Percentiles rank a stretch among this genome's conserved stretches.
Conservation (phyloP, 345 rosid species). For the Rhodomyrtus tomentosa region DNA sequence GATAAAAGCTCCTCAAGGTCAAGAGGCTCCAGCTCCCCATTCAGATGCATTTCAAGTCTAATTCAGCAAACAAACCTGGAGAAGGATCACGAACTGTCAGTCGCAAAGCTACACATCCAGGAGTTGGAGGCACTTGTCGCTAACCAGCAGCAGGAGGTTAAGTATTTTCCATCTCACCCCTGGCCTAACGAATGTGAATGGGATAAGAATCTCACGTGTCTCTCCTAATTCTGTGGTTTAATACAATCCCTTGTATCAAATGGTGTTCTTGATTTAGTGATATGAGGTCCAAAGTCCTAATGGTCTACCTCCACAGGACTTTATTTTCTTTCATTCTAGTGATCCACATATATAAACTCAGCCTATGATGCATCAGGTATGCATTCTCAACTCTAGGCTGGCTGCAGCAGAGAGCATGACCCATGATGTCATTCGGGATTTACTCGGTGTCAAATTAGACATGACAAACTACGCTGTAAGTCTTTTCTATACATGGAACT, state of each 20-base stretch:
- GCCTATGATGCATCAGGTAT: slow-evolving; percentile 37
- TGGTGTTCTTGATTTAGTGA: background rate
- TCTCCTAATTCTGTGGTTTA: background rate
- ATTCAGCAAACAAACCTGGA: slow-evolving; percentile 81
- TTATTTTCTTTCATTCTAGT: background rate
- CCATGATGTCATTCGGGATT: slow-evolving; percentile 87
- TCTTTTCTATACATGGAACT: background rate
- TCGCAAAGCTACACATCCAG: slow-evolving; percentile 48
- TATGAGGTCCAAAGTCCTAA: background rate
- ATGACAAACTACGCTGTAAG: slow-evolving; percentile 84
- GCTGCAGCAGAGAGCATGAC: slow-evolving; percentile 98
- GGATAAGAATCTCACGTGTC: background rate
- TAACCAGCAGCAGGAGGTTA: slow-evolving; percentile 73
- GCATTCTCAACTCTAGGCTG: slow-evolving; percentile 59
- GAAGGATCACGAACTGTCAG: slow-evolving; percentile 71
- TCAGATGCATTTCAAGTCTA: slow-evolving; percentile 79
- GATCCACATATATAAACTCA: background rate
- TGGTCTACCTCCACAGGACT: background rate
- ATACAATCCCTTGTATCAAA: background rate
- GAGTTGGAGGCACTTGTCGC: slow-evolving; percentile 56
- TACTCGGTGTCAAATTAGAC: slow-evolving; percentile 82
- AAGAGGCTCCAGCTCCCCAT: slow-evolving; percentile 92
- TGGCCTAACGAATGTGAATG: background rate
- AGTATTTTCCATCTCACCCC: background rate
- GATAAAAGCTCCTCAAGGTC: slow-evolving; percentile 44